Evolutionary conservation across 352 stramenopile genomes (phyloP).

Genomic region (Phytophthora foliorum): DNA sequence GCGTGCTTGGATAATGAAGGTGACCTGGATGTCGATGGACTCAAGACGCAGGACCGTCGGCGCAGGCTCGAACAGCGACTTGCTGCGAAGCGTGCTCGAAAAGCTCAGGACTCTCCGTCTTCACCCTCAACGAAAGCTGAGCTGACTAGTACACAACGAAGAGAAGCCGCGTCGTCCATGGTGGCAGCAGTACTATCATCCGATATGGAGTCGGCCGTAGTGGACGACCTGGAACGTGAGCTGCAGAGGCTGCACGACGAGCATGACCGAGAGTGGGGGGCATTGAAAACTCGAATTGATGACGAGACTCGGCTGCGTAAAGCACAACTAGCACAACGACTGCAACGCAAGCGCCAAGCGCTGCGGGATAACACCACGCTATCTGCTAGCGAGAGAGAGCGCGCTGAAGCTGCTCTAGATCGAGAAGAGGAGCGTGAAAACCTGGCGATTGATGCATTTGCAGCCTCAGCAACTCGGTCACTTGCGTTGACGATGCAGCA

Average conservation of each 20-base stretch:
- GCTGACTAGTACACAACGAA: not conserved
- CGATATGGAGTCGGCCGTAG: slow-evolving; percentile 11
- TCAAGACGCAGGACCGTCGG: slow-evolving; percentile 24
- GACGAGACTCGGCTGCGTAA: slow-evolving; percentile 46
- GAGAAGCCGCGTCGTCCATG: not conserved
- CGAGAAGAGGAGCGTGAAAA: slow-evolving; percentile 31
- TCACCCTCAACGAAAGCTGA: not conserved
- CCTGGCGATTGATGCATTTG: slow-evolving; percentile 27
- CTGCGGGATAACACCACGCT: slow-evolving; percentile 22
- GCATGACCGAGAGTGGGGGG: slow-evolving; percentile 45
- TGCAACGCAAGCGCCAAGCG: slow-evolving; percentile 43
- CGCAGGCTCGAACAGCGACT: slow-evolving; percentile 40
- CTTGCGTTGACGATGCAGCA: slow-evolving; percentile 28
- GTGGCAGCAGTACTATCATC: slow-evolving; percentile 3
- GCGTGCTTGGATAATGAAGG: slow-evolving; percentile 13
- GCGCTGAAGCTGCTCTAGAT: slow-evolving; percentile 23
- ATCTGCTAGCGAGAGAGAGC: slow-evolving; percentile 16
- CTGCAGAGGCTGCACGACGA: slow-evolving; percentile 44
- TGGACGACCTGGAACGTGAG: slow-evolving; percentile 32
- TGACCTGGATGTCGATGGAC: slow-evolving; percentile 21
- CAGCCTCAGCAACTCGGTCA: slow-evolving; percentile 11
- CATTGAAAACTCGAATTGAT: slow-evolving; percentile 36
- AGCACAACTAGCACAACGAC: slow-evolving; percentile 39
- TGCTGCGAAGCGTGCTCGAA: slow-evolving; percentile 17
- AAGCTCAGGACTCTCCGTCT: not conserved